Evolutionary conservation across 768 basidiomycete species (phyloP).

Genomic region (Scleroderma citrinum): DNA sequence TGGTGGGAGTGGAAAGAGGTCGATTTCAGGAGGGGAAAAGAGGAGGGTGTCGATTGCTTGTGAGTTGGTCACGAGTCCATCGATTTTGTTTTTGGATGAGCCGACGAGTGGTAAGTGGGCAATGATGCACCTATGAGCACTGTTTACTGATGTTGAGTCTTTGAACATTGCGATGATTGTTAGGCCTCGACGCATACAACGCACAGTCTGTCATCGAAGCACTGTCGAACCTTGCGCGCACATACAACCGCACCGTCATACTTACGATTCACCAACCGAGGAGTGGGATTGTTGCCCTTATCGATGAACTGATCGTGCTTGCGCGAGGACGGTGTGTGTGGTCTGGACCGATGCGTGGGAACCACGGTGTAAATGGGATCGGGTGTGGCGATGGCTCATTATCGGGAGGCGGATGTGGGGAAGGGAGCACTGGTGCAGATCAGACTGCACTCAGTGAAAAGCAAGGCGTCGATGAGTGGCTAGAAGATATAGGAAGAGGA

Average conservation of each 20-base stretch:
- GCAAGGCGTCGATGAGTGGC: slow-evolving; percentile 48
- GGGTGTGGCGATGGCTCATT: too few relatives aligned
- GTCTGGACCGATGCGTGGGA: slow-evolving; percentile 22
- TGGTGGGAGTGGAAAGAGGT: slow-evolving; percentile 80
- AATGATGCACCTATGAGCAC: not conserved
- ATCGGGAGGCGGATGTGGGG: slow-evolving; percentile 3
- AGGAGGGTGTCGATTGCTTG: slow-evolving; percentile 95
- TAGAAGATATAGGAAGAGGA: slow-evolving; percentile 67
- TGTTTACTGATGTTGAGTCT: not conserved
- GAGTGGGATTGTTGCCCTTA: slow-evolving; percentile 93
- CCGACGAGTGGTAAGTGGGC: slow-evolving; percentile 79
- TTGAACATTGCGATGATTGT: too few relatives aligned
- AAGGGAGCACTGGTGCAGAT: slow-evolving; percentile 1
- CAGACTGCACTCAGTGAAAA: slow-evolving; percentile 7
- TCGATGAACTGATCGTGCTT: slow-evolving; percentile 86
- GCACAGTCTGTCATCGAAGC: slow-evolving; percentile 92
- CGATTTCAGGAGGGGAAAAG: slow-evolving; percentile 97
- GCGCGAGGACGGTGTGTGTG: slow-evolving; percentile 62
- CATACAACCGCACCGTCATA: slow-evolving; percentile 91
- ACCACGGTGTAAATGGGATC: not conserved
- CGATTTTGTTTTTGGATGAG: slow-evolving; percentile 94
- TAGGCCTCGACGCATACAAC: slow-evolving; percentile 92
- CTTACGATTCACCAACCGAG: slow-evolving; percentile 99
- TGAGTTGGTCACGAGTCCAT: slow-evolving; percentile 95
- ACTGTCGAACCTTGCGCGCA: slow-evolving; percentile 75